Percentiles rank a stretch among this genome's conserved stretches.
Conservation (phyloP, 176 grass and related monocot species). For the Miscanthus lutarioriparius region DNA sequence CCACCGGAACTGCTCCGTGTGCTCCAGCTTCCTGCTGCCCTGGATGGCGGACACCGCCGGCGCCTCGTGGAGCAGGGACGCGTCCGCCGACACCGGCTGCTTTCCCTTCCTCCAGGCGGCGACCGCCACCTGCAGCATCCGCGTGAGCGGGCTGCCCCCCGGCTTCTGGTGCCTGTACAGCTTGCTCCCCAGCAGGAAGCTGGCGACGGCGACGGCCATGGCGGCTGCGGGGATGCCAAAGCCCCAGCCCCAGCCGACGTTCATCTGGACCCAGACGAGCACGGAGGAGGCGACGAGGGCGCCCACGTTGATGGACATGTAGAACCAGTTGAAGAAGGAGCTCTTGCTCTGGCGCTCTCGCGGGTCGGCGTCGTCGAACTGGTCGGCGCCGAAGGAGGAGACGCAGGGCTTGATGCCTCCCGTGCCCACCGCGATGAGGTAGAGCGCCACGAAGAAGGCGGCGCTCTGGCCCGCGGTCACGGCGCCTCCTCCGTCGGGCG, state of each 20-base stretch:
- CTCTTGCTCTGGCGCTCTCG: constrained; percentile 33
- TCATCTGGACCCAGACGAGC: constrained; percentile 47
- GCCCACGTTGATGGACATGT: constrained; percentile 39
- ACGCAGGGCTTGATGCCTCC: constrained; percentile 47
- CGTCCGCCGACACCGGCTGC: neutral
- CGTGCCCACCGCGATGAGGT: constrained; percentile 34
- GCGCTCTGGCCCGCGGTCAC: neutral
- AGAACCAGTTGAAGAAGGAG: constrained; percentile 50
- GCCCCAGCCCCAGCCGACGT: constrained; percentile 56
- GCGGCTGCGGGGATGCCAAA: constrained; percentile 42
- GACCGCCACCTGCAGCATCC: constrained; percentile 27
- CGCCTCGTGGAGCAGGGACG: neutral
- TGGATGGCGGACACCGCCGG: constrained; percentile 12
- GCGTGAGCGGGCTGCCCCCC: constrained; percentile 34
- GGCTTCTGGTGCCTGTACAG: constrained; percentile 36
- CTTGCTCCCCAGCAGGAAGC: constrained; percentile 35
- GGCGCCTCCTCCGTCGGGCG: neutral
- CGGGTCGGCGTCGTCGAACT: constrained; percentile 42
- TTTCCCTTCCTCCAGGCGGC: constrained; percentile 12
- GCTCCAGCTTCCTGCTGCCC: constrained; percentile 34
- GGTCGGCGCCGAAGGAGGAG: constrained; percentile 41
- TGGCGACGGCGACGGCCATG: constrained; percentile 43
- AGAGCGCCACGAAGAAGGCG: neutral
- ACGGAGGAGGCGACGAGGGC: constrained; percentile 38
- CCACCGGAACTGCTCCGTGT: constrained; percentile 31